Base-by-base conservation (phyloP, 495 filamentous ascomycete species). In the Aspergillus leporis region DNA sequence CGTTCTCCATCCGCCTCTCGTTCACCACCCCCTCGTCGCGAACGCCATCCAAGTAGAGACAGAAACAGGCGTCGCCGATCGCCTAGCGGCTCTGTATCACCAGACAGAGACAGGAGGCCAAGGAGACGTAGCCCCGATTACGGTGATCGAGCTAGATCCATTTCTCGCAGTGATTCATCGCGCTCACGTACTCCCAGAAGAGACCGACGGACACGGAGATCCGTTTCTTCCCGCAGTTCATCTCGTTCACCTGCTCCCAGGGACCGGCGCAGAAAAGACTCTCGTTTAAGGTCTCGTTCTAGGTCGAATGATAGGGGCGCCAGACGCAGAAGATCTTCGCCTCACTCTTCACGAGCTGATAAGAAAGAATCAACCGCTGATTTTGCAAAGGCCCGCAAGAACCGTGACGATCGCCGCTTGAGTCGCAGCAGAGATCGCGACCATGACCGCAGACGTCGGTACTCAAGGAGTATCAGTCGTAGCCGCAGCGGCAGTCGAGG, bases 181-280 rank as follows among this genome's bases (percentile, higher is more conserved):
- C 80, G 81, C 84, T 88, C 85, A 85, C 85, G 71, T 76, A 80
- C 78, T 66, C 75, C 79, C 74, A 86, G 85, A 83, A 70, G 79
- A 80, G 68, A 73, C 60, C 78, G 71, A 68, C 69, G 71, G 62
- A 69, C 72, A 68, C 68, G 62, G 62, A 66, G 70, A 63, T 78
- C 76, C 46, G 61, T 71, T 51, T 77, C 74, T 55, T 79, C 76
- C 56, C 77, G 76, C 62, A 84, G 79, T 68, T 66, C 72, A 40
- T 81, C 76, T 36, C 70, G 69, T 31, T 71, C 70, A 3, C 70
- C 75, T 47, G 63, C 64, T 25, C 61, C 57, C 30, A 64, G 69
- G 56, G 55, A 69, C 53, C 67, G 64, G 22, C 72, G 68, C 50
- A 68, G 61, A 54, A 68, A 69, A 16, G 70, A 70, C 53, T 78